Conservation (phyloP, 768 basidiomycete genomes). For the Daedalea quercina region DNA sequence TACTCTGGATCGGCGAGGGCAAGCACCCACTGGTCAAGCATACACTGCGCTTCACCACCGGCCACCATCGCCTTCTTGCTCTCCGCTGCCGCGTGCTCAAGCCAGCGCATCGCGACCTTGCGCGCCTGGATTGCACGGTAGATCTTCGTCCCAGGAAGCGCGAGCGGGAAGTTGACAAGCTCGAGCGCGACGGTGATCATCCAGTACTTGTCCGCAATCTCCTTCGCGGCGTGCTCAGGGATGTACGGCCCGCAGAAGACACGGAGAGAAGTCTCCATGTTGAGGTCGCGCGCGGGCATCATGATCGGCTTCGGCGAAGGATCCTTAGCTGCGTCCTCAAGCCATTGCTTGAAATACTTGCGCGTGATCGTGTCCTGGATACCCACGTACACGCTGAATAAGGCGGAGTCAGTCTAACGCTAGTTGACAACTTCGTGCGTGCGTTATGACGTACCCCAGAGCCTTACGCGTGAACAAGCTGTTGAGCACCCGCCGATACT, state of each 20-base stretch:
- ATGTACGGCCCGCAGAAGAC: slow-evolving; percentile 95
- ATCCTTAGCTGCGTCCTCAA: slow-evolving; percentile 44
- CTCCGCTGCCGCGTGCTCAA: slow-evolving; percentile 69
- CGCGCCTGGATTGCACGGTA: slow-evolving; percentile 90
- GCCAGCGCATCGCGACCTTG: slow-evolving; percentile 76
- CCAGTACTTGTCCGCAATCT: slow-evolving; percentile 95
- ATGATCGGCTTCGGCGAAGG: slow-evolving; percentile 58
- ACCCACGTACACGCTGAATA: slow-evolving; percentile 65
- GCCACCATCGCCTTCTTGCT: slow-evolving; percentile 80
- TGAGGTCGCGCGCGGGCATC: slow-evolving; percentile 87
- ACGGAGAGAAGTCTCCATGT: slow-evolving; percentile 95
- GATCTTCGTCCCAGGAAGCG: slow-evolving; percentile 93
- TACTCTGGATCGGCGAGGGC: slow-evolving; percentile 54
- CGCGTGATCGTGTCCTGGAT: slow-evolving; percentile 83
- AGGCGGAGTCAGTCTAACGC: not conserved
- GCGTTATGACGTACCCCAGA: slow-evolving; percentile 54
- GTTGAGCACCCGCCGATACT: slow-evolving; percentile 89
- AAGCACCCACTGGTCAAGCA: slow-evolving; percentile 90
- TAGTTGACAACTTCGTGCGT: not conserved
- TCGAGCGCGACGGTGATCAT: slow-evolving; percentile 90
- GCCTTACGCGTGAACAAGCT: slow-evolving; percentile 91
- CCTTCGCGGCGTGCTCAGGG: slow-evolving; percentile 65
- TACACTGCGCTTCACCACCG: slow-evolving; percentile 77
- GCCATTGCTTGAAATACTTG: slow-evolving; percentile 70
- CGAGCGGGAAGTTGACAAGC: slow-evolving; percentile 97